Percentiles rank a stretch among this genome's conserved stretches.
Evolutionary conservation across 768 basidiomycete species (phyloP).

Genomic region (Lentinula boryana): DNA sequence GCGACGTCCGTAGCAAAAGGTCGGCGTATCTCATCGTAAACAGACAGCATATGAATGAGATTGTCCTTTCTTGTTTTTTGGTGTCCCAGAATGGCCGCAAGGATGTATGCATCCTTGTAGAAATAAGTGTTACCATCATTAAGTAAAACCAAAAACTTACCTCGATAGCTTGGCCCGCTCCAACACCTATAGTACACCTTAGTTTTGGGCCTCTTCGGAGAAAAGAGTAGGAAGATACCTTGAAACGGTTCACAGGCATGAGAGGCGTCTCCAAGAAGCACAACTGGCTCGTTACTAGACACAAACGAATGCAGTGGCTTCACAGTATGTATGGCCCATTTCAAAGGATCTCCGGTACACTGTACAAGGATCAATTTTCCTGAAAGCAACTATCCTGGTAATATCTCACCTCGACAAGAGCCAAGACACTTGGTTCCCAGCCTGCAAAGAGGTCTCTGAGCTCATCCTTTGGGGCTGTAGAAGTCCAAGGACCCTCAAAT

Average conservation of each 20-base stretch:
- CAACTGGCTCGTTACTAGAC: conserved; percentile 18
- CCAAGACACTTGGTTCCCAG: conserved; percentile 31
- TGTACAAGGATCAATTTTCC: conserved; percentile 3
- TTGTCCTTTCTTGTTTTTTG: conserved; percentile 8
- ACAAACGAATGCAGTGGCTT: conserved; percentile 21
- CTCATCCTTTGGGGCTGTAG: conserved; percentile 22
- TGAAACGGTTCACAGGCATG: background rate
- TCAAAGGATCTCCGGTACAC: conserved; percentile 17
- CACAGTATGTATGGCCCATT: conserved; percentile 26
- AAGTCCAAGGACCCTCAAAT: conserved; percentile 22
- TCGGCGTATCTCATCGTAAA: conserved; percentile 29
- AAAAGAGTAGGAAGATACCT: background rate
- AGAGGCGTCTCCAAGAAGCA: conserved; percentile 30
- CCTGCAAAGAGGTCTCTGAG: conserved; percentile 19
- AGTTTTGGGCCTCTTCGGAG: background rate
- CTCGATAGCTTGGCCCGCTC: conserved; percentile 35
- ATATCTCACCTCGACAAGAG: conserved; percentile 26
- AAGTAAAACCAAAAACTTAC: conserved; percentile 9
- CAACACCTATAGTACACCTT: conserved; percentile 20
- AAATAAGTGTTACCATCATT: background rate
- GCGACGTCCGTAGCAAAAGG: conserved; percentile 26
- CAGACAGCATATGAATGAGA: conserved; percentile 19
- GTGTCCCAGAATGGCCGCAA: conserved; percentile 6
- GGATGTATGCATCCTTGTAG: conserved; percentile 5
- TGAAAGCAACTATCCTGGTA: background rate